Conservation (phyloP, 164 flowering plant genomes). For the Macadamia integrifolia region DNA sequence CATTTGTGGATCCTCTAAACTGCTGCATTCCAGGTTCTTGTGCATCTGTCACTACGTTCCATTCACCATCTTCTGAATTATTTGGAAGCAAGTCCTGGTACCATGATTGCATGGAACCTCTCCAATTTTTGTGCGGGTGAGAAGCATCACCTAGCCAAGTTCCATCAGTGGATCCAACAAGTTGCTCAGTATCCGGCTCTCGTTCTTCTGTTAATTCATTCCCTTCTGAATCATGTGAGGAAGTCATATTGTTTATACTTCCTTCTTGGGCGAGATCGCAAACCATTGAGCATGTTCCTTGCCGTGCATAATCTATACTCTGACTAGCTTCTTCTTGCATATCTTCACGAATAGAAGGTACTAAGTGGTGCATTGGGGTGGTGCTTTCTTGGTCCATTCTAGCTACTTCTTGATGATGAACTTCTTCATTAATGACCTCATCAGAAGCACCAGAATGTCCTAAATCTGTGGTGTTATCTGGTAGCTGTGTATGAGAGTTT, state of each 20-base stretch:
- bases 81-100: constrained; percentile 17
- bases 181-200: constrained; percentile 10
- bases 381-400: constrained; percentile 13
- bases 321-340: constrained; percentile 20
- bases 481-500: constrained; percentile 8
- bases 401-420: constrained; percentile 11
- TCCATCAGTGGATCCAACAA: constrained; percentile 12
- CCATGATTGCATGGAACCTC: constrained; percentile 45
- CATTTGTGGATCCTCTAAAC: constrained; percentile 13
- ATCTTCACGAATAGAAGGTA: constrained; percentile 18
- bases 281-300: constrained; percentile 12
- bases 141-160: constrained; percentile 20
- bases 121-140: constrained; percentile 40
- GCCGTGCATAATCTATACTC: constrained; percentile 6
- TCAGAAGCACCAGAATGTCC: constrained; percentile 10
- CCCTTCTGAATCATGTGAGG: constrained; percentile 9
- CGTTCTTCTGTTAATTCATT: constrained; percentile 23
- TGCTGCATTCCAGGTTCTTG: constrained; percentile 9
- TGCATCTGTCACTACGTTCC: constrained; percentile 19
- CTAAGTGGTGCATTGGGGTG: constrained; percentile 4
- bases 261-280: constrained; percentile 20
- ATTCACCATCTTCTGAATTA: constrained; percentile 9
- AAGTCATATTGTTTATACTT: constrained; percentile 9
- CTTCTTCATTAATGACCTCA: constrained; percentile 10
- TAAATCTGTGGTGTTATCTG: constrained; percentile 5